A percentile compares a stretch with the other conserved stretches of the same genome.
Evolutionary conservation across 352 stramenopile species (phyloP).

Genomic region (Thraustochytrium sp.): DNA sequence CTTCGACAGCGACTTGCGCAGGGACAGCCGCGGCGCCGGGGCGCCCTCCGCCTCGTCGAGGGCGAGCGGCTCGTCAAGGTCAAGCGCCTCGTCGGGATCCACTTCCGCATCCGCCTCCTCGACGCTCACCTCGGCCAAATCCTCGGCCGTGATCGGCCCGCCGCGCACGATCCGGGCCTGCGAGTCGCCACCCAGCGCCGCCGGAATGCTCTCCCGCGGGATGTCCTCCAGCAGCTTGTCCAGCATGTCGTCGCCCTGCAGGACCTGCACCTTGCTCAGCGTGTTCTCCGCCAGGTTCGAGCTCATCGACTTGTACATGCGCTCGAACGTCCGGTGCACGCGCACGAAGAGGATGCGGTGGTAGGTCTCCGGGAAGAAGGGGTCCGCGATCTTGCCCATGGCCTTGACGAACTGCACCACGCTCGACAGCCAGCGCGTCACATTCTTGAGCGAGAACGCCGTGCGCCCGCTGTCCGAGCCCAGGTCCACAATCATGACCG

Average conservation of each 20-base stretch:
- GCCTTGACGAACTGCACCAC: conserved; percentile 17
- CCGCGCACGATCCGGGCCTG: neutral
- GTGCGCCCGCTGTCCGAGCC: neutral
- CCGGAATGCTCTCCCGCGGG: neutral
- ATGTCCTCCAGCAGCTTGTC: conserved; percentile 4
- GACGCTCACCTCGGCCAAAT: neutral
- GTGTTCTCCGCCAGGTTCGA: conserved; percentile 4
- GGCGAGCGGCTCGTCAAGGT: neutral
- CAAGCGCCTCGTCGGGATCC: neutral
- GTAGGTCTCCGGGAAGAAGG: conserved; percentile 32
- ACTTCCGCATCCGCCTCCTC: neutral
- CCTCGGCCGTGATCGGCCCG: neutral
- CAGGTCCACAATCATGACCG: conserved; percentile 30
- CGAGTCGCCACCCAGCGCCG: neutral
- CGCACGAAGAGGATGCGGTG: conserved; percentile 6
- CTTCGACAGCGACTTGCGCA: neutral
- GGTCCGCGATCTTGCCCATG: conserved; percentile 38
- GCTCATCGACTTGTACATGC: conserved; percentile 1
- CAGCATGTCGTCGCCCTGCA: neutral
- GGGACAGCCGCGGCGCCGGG: neutral
- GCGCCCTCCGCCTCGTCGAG: neutral
- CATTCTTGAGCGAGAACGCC: neutral
- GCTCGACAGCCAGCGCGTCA: neutral
- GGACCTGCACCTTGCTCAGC: conserved; percentile 20
- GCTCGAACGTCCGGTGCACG: neutral